Evolutionary conservation across 805 yeast species (phyloP), one percentile per base, ranked within the genome.

Genomic region (Naumovozyma castellii): DNA sequence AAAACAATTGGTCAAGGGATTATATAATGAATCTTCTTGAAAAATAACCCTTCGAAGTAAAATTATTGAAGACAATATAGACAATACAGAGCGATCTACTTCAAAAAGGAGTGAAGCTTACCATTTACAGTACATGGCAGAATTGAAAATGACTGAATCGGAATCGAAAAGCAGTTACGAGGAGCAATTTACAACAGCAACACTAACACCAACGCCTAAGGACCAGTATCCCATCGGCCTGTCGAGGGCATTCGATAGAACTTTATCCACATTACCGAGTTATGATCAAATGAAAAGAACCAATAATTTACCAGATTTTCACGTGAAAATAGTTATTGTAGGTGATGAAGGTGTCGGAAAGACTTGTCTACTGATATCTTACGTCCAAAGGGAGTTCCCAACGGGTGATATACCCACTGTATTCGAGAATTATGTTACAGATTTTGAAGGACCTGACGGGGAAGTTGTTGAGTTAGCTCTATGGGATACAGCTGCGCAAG

Each of bases 261-360:
- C 51, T 2, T 43, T 53, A 22, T 49, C 55, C 1, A 51, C 50
- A 3, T 52, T 56, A 13, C 54, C 56, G 13, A 50, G 60, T 17
- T 59, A 49, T 39, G 57, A 56, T 28, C 45, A 55, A 14, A 54
- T 50, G 28, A 43, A 53, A 18, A 44, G 38, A 29, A 32, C 39
- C 2, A 51, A 54, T 25, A 50, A 48, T 35, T 44, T 50, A 34
- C 52, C 71, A 1, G 68, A 68, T 38, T 54, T 59, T 31, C 66
- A 63, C 36, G 50, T 70, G 34, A 83, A 83, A 54, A 64, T 84
- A 4, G 94, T 85, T 10, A 82, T 82, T 19, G 92, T 86, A 8
- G 95, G 95, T 5, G 95, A 85, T 59, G 87, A 90, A 51, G 88
- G 85, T 14, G 80, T 92, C 56, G 95, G 95, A n/a, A 85, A 85